Evolutionary conservation across 148 eudicot species (phyloP).

Genomic region (Rhododendron vialii): DNA sequence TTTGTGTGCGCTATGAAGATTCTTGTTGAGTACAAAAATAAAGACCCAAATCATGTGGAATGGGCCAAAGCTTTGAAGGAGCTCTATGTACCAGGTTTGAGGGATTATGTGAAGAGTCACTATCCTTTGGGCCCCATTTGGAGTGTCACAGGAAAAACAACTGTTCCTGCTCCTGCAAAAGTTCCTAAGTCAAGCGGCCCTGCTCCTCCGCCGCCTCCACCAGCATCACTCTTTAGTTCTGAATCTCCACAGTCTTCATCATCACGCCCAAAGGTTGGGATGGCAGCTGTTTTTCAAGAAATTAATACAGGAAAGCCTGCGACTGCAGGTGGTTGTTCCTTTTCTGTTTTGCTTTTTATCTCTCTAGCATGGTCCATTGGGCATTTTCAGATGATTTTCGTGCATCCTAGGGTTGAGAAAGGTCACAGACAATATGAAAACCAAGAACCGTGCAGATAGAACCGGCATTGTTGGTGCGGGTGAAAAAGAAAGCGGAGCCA

Average conservation of each 20-base stretch:
- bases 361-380: neutral
- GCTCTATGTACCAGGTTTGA: constrained; percentile 77
- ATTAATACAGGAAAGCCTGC: constrained; percentile 62
- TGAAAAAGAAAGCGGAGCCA: constrained; percentile 52
- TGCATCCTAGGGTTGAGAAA: constrained; percentile 64
- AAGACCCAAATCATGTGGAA: constrained; percentile 86
- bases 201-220: constrained; percentile 83
- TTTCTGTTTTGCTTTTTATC: neutral
- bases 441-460: constrained; percentile 81
- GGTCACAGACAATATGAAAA: constrained; percentile 91
- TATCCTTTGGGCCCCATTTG: constrained; percentile 93
- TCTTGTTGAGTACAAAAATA: constrained; percentile 82
- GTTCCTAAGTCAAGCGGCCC: constrained; percentile 54
- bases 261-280: constrained; percentile 71
- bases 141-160: constrained; percentile 66
- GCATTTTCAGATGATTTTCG: constrained; percentile 9
- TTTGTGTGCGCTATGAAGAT: constrained; percentile 31
- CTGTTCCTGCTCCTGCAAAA: constrained; percentile 54
- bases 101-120: constrained; percentile 85
- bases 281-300: constrained; percentile 90
- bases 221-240: constrained; percentile 67
- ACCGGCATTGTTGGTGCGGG: constrained; percentile 60
- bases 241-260: constrained; percentile 69
- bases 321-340: constrained; percentile 54
- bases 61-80: constrained; percentile 97